These are phyloP conservation scores for Diddensiella transvaalensis DNA, from an alignment of 805 yeast genomes.

Conservation along the genomic window DNA sequence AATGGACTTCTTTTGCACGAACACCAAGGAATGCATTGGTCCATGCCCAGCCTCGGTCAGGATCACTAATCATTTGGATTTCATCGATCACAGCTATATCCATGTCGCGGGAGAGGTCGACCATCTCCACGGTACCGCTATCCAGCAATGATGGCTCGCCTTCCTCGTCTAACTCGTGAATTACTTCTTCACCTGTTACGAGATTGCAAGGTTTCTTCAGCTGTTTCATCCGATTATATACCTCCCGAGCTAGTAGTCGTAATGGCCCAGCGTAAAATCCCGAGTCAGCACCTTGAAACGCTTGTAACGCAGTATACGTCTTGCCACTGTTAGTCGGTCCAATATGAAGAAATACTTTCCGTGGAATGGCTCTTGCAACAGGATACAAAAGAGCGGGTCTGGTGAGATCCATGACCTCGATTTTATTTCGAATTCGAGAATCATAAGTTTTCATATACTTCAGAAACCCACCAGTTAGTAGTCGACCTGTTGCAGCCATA, in stretches of 20 bases:
- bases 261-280: constrained; percentile 97
- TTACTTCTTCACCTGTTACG: constrained; percentile 93
- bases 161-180: constrained; percentile 57
- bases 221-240: constrained; percentile 72
- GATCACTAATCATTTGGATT: constrained; percentile 89
- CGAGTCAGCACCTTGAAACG: constrained; percentile 57
- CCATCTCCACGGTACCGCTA: constrained; percentile 93
- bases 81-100: constrained; percentile 94
- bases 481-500: not conserved
- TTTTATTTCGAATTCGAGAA: not conserved
- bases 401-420: constrained; percentile 50
- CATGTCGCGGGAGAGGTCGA: constrained; percentile 59
- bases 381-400: constrained; percentile 82
- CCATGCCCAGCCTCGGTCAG: constrained; percentile 88
- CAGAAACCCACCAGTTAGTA: not conserved
- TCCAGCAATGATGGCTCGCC: constrained; percentile 75
- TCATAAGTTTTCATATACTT: not conserved
- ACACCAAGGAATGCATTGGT: constrained; percentile 86
- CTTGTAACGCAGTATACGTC: constrained; percentile 75
- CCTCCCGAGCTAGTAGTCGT: constrained; percentile 84
- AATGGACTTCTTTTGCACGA: constrained; percentile 76
- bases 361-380: constrained; percentile 69
- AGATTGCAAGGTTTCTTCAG: constrained; percentile 73
- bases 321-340: constrained; percentile 99
- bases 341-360: constrained; percentile 85